phyloP scores from a whole-genome alignment of 1,139 yeast genomes.

The Suhomyces panamericanus region DNA sequence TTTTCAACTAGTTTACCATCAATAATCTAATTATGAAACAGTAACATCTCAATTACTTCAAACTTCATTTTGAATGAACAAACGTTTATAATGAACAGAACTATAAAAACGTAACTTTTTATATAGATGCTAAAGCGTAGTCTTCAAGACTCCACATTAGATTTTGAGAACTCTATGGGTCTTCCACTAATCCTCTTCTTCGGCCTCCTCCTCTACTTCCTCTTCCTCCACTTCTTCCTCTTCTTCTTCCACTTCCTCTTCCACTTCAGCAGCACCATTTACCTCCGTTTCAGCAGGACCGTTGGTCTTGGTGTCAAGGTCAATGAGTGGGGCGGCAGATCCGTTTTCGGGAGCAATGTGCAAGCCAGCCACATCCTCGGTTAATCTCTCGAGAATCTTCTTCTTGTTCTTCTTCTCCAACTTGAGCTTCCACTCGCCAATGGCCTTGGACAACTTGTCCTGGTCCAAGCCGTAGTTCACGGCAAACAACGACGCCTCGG shows the following conservation, averaged over 20 bases:
- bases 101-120: constrained; percentile 10
- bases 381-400: constrained; percentile 61
- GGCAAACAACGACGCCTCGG: constrained; percentile 86
- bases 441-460: constrained; percentile 42
- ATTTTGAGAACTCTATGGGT: constrained; percentile 3
- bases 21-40: no score
- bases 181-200: constrained; percentile 1
- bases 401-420: constrained; percentile 54
- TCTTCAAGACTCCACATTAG: constrained; percentile 8
- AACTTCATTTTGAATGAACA: constrained; percentile 5
- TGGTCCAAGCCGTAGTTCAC: constrained; percentile 66
- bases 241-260: constrained; percentile 17
- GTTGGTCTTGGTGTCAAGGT: constrained; percentile 19
- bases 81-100: constrained; percentile 9
- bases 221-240: constrained; percentile 11
- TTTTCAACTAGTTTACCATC: no score
- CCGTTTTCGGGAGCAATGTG: constrained; percentile 15
- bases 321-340: constrained; percentile 30
- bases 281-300: constrained; percentile 20
- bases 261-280: constrained; percentile 15
- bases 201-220: constrained; percentile 9
- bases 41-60: no score
- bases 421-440: constrained; percentile 66
- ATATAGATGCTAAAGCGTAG: constrained; percentile 3
- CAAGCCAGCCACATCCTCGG: constrained; percentile 36